phyloP scores from a whole-genome alignment of 2,329 filamentous ascomycete species.

The Pochonia chlamydosporia region DNA sequence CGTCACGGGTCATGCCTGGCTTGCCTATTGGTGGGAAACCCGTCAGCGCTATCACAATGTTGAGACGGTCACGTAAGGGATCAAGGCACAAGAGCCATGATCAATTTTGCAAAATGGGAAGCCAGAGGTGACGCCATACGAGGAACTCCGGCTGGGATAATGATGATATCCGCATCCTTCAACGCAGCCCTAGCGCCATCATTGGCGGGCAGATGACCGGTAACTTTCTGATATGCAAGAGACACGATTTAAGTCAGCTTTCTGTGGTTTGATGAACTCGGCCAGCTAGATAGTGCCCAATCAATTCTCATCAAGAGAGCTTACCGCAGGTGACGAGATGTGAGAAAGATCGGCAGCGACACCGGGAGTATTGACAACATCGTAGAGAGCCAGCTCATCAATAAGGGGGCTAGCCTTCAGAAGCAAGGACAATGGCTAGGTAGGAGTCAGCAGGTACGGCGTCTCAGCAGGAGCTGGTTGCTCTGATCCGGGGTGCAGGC shows the following conservation, averaged over 20 bases:
- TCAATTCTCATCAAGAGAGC: conserved; percentile 15
- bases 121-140: conserved; percentile 51
- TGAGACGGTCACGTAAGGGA: not conserved
- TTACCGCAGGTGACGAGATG: conserved; percentile 82
- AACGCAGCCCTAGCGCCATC: conserved; percentile 82
- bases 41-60: not conserved
- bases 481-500: not conserved
- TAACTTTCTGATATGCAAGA: conserved; percentile 58
- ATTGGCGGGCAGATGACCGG: conserved; percentile 81
- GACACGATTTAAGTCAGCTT: not conserved
- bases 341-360: conserved; percentile 95
- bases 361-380: conserved; percentile 98
- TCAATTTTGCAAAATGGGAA: not conserved
- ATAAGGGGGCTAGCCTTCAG: conserved; percentile 86
- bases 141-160: conserved; percentile 97
- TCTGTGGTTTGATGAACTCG: not conserved
- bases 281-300: conserved; percentile 5
- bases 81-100: not conserved
- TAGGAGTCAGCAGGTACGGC: too few species aligned
- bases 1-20: conserved; percentile 98
- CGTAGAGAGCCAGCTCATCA: conserved; percentile 92
- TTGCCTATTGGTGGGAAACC: conserved; percentile 58
- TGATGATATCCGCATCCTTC: conserved; percentile 88
- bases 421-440: conserved; percentile 87
- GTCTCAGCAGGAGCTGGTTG: conserved; percentile 5